phyloP scores from a whole-genome alignment of 768 basidiomycete species.

The Podaxis sp. region DNA sequence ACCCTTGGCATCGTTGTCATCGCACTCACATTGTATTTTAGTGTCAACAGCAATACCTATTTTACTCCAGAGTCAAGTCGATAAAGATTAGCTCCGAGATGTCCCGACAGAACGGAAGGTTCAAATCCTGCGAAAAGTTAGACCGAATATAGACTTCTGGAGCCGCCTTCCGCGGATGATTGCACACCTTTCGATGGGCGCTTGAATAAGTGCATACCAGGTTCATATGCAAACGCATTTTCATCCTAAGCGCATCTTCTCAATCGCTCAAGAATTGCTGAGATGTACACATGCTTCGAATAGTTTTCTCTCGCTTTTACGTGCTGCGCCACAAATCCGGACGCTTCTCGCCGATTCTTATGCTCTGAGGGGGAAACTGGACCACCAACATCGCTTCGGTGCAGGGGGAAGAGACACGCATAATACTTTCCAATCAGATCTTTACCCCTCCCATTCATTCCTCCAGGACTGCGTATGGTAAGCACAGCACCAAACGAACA shows the following conservation, averaged over 20 bases:
- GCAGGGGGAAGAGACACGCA: conserved; percentile 13
- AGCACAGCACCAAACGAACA: conserved; percentile 15
- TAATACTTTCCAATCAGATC: conserved; percentile 28
- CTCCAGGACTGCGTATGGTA: conserved; percentile 19
- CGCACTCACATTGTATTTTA: conserved; percentile 4
- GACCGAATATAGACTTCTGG: conserved; percentile 34
- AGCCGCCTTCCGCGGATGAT: conserved; percentile 49
- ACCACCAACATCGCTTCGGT: conserved; percentile 29
- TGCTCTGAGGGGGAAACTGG: conserved; percentile 21
- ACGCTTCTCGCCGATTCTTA: conserved; percentile 26
- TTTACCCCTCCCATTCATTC: conserved; percentile 15
- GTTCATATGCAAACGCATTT: conserved; percentile 31
- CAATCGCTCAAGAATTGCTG: conserved; percentile 28
- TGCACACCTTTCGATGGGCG: conserved; percentile 34
- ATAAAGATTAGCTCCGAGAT: conserved; percentile 37
- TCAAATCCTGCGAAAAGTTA: conserved; percentile 22
- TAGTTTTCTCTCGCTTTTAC: conserved; percentile 29
- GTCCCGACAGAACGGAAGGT: conserved; percentile 39
- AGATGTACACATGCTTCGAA: conserved; percentile 27
- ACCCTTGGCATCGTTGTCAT: conserved; percentile 1
- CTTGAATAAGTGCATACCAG: conserved; percentile 33
- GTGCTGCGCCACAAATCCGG: conserved; percentile 47
- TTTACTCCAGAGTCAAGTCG: conserved; percentile 10
- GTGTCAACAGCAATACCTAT: conserved; percentile 2
- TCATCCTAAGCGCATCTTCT: conserved; percentile 25